Evolutionary conservation across 345 rosid genomes (phyloP), one percentile per base, ranked within the genome.

Genomic region (Pistacia atlantica): DNA sequence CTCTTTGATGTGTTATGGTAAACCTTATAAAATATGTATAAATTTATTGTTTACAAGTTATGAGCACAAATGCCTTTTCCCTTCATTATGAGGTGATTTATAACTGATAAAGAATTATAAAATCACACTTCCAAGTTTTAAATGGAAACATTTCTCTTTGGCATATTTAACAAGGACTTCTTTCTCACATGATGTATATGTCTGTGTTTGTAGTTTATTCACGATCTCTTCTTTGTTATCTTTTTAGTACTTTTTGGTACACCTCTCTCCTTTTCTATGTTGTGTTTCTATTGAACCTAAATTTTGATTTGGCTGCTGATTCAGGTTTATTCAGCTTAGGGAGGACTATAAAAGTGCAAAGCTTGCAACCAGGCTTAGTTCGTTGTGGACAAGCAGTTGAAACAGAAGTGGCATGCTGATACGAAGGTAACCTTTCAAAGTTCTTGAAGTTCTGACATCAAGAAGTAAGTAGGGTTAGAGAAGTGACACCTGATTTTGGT

Each of bases 311-410:
- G 67, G 28, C 14, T 77, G 61, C 45, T 48, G 65, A 48, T 79
- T 51, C 91, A 94, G 98, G 92, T 97, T 94, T 84, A 90, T 97
- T 73, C 97, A 92, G 80, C 94, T 97, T 57, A 84, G 99, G 73
- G 99, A 97, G 72, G 99, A 97, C 82, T 92, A 90, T 82, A 97
- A 94, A 85, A 91, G 97, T 73, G 96, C 97, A 48, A 97, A 91
- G 84, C 94, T 97, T 35, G 97, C 97, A 33, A 69, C 97, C n/a
- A 90, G 67, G 79, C 97, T 97, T 72, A 86, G 94, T 89, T 86
- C 95, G 18, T 75, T 96, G 51, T 92, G 89, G 94, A 80, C 97
- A 80, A 87, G 93, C 89, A 81, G 91, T 78, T 92, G 80, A 86
- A 54, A 37, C 14, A 55, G 65, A 63, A 74, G 77, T 65, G 66